Conservation (phyloP, 768 basidiomycete species). For the Tephrocybe sp. region DNA sequence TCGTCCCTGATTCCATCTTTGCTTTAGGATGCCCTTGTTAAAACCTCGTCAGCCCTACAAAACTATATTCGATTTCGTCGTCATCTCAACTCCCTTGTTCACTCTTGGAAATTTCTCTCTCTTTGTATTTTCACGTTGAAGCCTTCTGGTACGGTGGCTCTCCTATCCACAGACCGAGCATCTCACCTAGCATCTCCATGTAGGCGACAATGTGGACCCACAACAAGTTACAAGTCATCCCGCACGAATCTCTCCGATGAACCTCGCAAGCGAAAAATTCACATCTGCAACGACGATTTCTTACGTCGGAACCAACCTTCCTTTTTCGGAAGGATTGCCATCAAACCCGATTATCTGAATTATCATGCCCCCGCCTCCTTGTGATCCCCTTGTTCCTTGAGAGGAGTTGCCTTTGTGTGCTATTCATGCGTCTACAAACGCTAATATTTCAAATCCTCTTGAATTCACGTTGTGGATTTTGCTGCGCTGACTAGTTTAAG, state of each 20-base stretch:
- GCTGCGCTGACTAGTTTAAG: too few species aligned
- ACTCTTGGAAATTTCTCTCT: background rate
- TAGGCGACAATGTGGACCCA: slow-evolving; percentile 16
- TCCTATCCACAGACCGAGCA: background rate
- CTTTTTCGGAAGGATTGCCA: slow-evolving; percentile 4
- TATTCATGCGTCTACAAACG: background rate
- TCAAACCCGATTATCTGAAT: slow-evolving; percentile 9
- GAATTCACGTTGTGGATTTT: too few species aligned
- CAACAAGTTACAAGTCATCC: too few species aligned
- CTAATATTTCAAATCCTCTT: too few species aligned
- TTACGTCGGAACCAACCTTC: slow-evolving; percentile 11
- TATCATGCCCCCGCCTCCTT: slow-evolving; percentile 8
- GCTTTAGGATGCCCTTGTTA: slow-evolving; percentile 30
- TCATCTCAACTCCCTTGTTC: slow-evolving; percentile 31
- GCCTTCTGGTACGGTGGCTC: background rate
- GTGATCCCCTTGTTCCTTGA: slow-evolving; percentile 30
- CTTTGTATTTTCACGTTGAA: slow-evolving; percentile 7
- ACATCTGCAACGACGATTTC: background rate
- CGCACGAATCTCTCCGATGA: background rate
- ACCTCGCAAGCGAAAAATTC: background rate
- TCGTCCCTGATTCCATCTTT: slow-evolving; percentile 22
- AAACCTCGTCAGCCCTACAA: slow-evolving; percentile 6
- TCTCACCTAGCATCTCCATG: slow-evolving; percentile 5
- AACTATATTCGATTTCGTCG: slow-evolving; percentile 15
- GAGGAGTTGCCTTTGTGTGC: slow-evolving; percentile 23